Conservation (phyloP, 2,329 filamentous ascomycete genomes). For the Colletotrichum sp. region DNA sequence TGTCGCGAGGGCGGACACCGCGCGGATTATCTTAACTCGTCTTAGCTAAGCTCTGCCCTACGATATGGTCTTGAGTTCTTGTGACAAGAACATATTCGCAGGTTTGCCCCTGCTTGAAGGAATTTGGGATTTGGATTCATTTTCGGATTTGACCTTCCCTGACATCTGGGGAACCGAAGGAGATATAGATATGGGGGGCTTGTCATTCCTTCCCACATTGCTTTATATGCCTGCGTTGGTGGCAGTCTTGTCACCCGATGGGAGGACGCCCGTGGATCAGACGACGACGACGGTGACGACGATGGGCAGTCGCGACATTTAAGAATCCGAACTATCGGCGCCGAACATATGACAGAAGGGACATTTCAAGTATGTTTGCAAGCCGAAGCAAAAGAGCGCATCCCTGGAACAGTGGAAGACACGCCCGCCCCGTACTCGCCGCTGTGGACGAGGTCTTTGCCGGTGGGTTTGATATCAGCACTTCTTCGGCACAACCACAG, state of each 20-base stretch:
- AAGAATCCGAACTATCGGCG: neutral
- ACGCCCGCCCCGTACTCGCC: slow-evolving; percentile 24
- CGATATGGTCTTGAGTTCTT: neutral
- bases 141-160: neutral
- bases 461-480: slow-evolving; percentile 75
- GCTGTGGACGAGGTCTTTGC: slow-evolving; percentile 29
- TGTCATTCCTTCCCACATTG: neutral
- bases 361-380: slow-evolving; percentile 20
- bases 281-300: neutral
- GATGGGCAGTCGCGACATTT: neutral
- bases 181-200: neutral
- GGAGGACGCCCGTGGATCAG: neutral
- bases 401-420: slow-evolving; percentile 13
- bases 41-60: neutral
- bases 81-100: neutral
- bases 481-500: slow-evolving; percentile 99
- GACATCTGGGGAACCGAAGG: neutral
- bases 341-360: neutral
- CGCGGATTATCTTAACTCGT: neutral
- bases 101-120: neutral
- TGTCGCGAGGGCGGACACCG: neutral
- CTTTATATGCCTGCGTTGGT: neutral
- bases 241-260: neutral
- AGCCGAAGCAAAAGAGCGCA: slow-evolving; percentile 20
- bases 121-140: neutral